phyloP scores from a whole-genome alignment of 164 flowering plant genomes.

The Vitis amurensis region DNA sequence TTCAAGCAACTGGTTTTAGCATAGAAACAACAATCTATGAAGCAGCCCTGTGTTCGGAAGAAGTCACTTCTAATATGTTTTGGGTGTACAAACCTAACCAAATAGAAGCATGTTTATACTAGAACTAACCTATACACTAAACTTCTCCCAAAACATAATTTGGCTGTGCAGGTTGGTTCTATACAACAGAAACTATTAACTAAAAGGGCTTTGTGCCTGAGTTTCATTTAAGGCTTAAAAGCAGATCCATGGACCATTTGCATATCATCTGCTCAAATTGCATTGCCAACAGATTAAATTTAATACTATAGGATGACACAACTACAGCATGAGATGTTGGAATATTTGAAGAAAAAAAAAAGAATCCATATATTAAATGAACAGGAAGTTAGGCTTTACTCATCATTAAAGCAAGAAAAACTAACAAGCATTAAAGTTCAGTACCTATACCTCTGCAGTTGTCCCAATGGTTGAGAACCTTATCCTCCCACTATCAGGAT shows the following conservation, averaged over 20 bases:
- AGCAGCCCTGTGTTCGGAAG: too few species aligned
- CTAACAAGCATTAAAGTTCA: not conserved
- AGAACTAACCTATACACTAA: slow-evolving; percentile 1
- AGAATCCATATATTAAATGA: not conserved
- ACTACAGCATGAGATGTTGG: too few species aligned
- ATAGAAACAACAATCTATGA: too few species aligned
- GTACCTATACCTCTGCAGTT: slow-evolving; percentile 78
- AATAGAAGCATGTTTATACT: not conserved
- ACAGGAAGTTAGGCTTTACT: not conserved
- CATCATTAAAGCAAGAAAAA: not conserved
- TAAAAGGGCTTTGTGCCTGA: not conserved
- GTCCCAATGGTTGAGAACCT: slow-evolving; percentile 66
- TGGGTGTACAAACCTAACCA: too few species aligned
- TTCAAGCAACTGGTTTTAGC: not conserved
- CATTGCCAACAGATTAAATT: too few species aligned
- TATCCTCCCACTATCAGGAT: slow-evolving; percentile 31
- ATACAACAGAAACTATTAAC: not conserved
- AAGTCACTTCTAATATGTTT: too few species aligned
- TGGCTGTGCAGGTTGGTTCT: not conserved
- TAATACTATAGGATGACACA: too few species aligned
- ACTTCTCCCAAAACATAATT: not conserved
- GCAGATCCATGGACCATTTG: not conserved
- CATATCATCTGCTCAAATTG: not conserved
- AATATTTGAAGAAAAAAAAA: not conserved
- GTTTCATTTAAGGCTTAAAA: not conserved